These are phyloP conservation scores for Penicillium pancosmium DNA, from an alignment of 495 filamentous ascomycete genomes.

Conservation along the genomic window DNA sequence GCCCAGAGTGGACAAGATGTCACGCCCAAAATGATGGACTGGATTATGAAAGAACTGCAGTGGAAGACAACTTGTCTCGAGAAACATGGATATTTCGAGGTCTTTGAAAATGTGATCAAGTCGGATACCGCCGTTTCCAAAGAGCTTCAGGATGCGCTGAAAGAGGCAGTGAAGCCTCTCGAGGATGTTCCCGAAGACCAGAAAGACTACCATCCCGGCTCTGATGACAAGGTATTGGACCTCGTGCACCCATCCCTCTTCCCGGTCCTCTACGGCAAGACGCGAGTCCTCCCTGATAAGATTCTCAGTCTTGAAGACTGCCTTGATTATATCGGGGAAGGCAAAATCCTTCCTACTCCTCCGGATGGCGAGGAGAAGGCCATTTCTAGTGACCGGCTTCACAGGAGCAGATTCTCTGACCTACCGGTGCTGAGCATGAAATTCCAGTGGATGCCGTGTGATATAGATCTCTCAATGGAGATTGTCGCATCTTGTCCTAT, in stretches of 20 bases:
- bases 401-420: not conserved
- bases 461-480: slow-evolving; percentile 46
- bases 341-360: slow-evolving; percentile 28
- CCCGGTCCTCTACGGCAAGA: slow-evolving; percentile 58
- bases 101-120: slow-evolving; percentile 38
- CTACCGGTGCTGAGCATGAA: slow-evolving; percentile 22
- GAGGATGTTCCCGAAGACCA: slow-evolving; percentile 46
- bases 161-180: slow-evolving; percentile 32
- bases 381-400: not conserved
- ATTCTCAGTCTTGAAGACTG: slow-evolving; percentile 47
- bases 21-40: slow-evolving; percentile 51
- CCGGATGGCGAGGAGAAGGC: not conserved
- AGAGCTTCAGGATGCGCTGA: slow-evolving; percentile 28
- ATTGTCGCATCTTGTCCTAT: slow-evolving; percentile 45
- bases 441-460: slow-evolving; percentile 64
- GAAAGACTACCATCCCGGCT: slow-evolving; percentile 63
- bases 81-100: slow-evolving; percentile 33
- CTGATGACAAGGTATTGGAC: slow-evolving; percentile 57
- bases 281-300: slow-evolving; percentile 44
- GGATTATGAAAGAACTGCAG: slow-evolving; percentile 53
- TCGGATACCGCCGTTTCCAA: slow-evolving; percentile 38
- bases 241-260: slow-evolving; percentile 65
- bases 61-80: slow-evolving; percentile 41
- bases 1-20: slow-evolving; percentile 32
- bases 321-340: slow-evolving; percentile 40